A percentile compares a stretch with the other conserved stretches of the same genome.
These are phyloP conservation scores for Phytopythium kandeliae DNA, from an alignment of 352 stramenopile genomes.

Conservation along the genomic window DNA sequence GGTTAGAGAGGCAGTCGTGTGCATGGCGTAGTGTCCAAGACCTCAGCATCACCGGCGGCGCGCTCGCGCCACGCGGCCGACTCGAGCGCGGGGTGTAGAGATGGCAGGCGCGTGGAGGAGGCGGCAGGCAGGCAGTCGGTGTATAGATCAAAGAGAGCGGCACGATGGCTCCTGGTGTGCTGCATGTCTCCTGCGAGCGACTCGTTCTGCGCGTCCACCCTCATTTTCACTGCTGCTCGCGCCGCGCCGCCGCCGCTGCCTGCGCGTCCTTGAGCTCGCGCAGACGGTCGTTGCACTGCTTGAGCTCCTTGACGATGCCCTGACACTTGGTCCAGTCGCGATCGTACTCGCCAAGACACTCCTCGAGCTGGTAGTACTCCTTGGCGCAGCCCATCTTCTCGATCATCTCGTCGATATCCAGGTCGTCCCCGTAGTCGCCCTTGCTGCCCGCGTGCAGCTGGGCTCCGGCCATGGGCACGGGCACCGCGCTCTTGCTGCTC, in stretches of 20 bases:
- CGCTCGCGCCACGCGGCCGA: background rate
- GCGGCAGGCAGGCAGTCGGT: background rate
- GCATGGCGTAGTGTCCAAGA: constrained; percentile 1
- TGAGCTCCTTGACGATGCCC: constrained; percentile 69
- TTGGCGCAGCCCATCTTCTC: constrained; percentile 77
- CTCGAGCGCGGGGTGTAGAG: background rate
- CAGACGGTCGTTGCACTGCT: constrained; percentile 68
- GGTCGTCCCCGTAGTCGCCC: constrained; percentile 70
- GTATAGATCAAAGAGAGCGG: constrained; percentile 5
- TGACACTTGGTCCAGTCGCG: constrained; percentile 88
- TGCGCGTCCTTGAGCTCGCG: constrained; percentile 46
- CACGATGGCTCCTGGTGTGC: background rate
- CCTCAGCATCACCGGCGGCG: background rate
- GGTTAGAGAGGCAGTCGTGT: background rate
- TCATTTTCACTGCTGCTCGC: background rate
- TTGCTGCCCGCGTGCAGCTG: constrained; percentile 76
- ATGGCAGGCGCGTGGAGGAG: background rate
- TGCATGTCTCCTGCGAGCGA: background rate
- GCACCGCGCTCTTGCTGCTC: constrained; percentile 8
- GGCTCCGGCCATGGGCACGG: constrained; percentile 40
- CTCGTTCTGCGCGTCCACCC: background rate
- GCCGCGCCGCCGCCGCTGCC: constrained; percentile 9
- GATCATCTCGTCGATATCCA: constrained; percentile 84
- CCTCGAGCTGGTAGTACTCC: constrained; percentile 84
- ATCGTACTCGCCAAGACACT: constrained; percentile 75